These are phyloP conservation scores for Sporothrix brunneoviolacea DNA, from an alignment of 2,329 filamentous ascomycete genomes.

Conservation along the genomic window DNA sequence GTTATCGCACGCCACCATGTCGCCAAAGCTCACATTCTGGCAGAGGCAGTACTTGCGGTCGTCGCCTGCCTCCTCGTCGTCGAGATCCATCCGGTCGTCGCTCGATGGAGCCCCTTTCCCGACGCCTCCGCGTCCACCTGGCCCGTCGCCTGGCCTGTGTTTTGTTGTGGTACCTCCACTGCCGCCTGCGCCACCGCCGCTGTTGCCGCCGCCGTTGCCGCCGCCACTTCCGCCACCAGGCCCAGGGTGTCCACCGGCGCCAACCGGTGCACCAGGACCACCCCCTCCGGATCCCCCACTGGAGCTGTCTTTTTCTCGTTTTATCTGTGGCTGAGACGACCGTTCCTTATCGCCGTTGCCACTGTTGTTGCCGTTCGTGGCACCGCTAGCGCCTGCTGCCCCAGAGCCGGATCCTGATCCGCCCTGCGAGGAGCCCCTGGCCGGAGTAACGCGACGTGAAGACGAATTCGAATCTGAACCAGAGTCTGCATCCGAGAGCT, in stretches of 20 bases:
- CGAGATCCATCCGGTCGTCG: conserved; percentile 48
- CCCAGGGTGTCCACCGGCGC: conserved; percentile 16
- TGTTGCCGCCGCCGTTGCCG: not conserved
- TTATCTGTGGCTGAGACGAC: conserved; percentile 9
- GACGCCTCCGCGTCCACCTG: not conserved
- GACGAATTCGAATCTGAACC: conserved; percentile 48
- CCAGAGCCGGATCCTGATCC: not conserved
- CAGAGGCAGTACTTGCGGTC: conserved; percentile 81
- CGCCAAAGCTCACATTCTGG: conserved; percentile 75
- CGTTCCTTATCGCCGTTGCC: conserved; percentile 10
- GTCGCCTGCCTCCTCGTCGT: conserved; percentile 65
- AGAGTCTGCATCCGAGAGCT: conserved; percentile 57
- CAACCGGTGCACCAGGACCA: not conserved
- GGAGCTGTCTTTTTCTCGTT: conserved; percentile 12
- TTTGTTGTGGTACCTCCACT: conserved; percentile 7
- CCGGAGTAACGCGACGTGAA: conserved; percentile 33
- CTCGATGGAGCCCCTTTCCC: conserved; percentile 25
- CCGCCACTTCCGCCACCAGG: conserved; percentile 9
- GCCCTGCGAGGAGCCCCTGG: conserved; percentile 22
- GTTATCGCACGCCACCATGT: conserved; percentile 88
- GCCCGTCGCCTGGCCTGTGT: conserved; percentile 8
- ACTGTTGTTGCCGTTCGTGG: not conserved
- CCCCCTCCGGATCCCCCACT: not conserved
- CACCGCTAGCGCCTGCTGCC: conserved; percentile 1
- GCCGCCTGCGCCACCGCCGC: not conserved